Evolutionary conservation across 495 filamentous ascomycete genomes (phyloP).

Genomic region (Hypoxylon lenormandii): DNA sequence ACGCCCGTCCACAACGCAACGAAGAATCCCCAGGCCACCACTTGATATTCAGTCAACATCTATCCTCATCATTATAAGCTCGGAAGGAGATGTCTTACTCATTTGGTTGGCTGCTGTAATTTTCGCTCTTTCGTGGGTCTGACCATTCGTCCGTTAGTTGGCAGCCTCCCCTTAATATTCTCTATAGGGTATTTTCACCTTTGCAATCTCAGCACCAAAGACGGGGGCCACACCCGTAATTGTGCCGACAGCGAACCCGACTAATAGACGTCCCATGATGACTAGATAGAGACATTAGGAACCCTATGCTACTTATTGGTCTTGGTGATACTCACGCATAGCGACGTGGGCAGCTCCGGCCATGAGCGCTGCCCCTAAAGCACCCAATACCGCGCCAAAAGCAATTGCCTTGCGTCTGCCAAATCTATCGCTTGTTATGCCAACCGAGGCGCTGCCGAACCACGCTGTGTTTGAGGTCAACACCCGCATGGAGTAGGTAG

Average conservation of each 20-base stretch:
- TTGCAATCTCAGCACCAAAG: constrained; percentile 54
- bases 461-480: constrained; percentile 57
- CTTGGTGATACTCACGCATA: constrained; percentile 53
- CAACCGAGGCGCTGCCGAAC: constrained; percentile 62
- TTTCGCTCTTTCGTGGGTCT: constrained; percentile 64
- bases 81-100: constrained; percentile 25
- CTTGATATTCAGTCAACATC: constrained; percentile 49
- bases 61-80: background rate
- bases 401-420: constrained; percentile 63
- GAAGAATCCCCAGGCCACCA: constrained; percentile 67
- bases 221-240: constrained; percentile 66
- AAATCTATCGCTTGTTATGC: constrained; percentile 59
- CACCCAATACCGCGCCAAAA: constrained; percentile 61
- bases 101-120: constrained; percentile 60
- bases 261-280: constrained; percentile 65
- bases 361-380: constrained; percentile 63
- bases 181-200: constrained; percentile 53
- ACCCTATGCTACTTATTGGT: no score
- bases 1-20: constrained; percentile 57
- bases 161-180: constrained; percentile 45
- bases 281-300: constrained; percentile 45
- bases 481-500: constrained; percentile 21
- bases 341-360: constrained; percentile 62
- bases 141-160: constrained; percentile 49
- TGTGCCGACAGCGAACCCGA: constrained; percentile 64